Base-by-base conservation (phyloP, 345 rosid genomes). In the Brassica nigra region DNA sequence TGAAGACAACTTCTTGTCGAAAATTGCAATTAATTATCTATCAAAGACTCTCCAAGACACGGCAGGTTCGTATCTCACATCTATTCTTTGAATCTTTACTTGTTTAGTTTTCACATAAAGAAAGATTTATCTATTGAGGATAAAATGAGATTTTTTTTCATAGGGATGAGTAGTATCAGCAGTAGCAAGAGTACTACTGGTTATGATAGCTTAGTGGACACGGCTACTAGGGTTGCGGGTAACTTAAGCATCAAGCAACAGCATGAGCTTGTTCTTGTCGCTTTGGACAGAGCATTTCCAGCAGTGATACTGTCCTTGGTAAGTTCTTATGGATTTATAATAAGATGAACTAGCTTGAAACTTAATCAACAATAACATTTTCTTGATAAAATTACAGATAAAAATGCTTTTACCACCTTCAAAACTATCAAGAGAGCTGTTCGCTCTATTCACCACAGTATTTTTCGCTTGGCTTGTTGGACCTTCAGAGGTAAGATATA, bases 391-490 rank as follows among this genome's bases (percentile, higher is more conserved):
- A 23, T 68, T 14, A 70, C 90, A 95, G 98, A 84, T 93, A 70
- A 85, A 83, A 78, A 71, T 77, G 29, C 12, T 89, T 83, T 65
- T 93, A 39, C 98, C 98, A 1, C 79, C 85, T 23, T 86, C 91
- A 54, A 88, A 80, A 82, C 83, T 88, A 42, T 78, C 89, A 31
- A 88, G 99, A 75, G 98, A 95, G 80, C 84, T 85, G 39, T 95
- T 88, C 12, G 98, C 99, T 0, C 83, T 85, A 74, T 93, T 91
- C 86, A 93, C 97, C 72, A 89, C 97, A 3, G 55, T 91, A 42
- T 95, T 89, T 71, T 95, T 95, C 8, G 81, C 86, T 57, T 95
- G 99, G 99, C 89, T 95, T 36, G 77, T 91, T 49, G 99, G 99
- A 70, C 89, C 91, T 2, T 90, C 93, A 52, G 88, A 88, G 96